Percentiles rank a stretch among this genome's conserved stretches.
phyloP scores from a whole-genome alignment of 202 grass and related monocot genomes.

The Sporobolus alterniflorus region DNA sequence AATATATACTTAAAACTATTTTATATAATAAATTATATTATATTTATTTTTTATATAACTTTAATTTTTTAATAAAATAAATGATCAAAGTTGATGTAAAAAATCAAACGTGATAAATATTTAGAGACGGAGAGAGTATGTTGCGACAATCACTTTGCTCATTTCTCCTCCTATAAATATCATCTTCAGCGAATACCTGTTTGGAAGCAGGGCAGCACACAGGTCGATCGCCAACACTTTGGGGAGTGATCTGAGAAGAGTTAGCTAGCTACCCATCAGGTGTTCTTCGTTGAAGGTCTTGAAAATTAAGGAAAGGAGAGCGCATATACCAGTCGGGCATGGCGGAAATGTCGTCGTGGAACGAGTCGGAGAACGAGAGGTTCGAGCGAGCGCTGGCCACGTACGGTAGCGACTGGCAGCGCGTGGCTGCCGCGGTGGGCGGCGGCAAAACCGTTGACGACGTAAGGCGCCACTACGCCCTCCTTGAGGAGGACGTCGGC shows the following conservation, averaged over 20 bases:
- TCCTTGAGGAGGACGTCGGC: slow-evolving; percentile 19
- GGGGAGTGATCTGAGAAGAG: too few relatives aligned
- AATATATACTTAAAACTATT: too few relatives aligned
- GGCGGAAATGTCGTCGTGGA: slow-evolving; percentile 50
- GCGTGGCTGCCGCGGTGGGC: slow-evolving; percentile 66
- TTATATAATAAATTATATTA: too few relatives aligned
- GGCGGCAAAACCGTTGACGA: slow-evolving; percentile 74
- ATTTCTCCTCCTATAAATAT: slow-evolving; percentile 26
- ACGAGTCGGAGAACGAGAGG: slow-evolving; percentile 50
- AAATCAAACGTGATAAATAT: too few relatives aligned
- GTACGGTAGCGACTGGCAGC: slow-evolving; percentile 60
- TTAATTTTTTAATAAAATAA: too few relatives aligned
- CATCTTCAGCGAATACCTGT: neutral
- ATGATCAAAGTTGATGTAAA: too few relatives aligned
- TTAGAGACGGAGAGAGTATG: too few relatives aligned
- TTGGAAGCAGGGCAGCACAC: neutral
- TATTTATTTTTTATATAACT: too few relatives aligned
- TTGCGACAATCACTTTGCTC: neutral
- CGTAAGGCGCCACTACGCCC: slow-evolving; percentile 55
- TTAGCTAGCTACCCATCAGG: neutral
- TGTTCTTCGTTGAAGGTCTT: neutral
- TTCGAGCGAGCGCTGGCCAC: slow-evolving; percentile 71
- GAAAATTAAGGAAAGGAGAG: neutral
- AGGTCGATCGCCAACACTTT: neutral
- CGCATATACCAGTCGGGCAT: too few relatives aligned